Percentiles rank a stretch among this genome's conserved stretches.
Evolutionary conservation across 805 yeast species (phyloP).

Genomic region (Lipomyces sp.): DNA sequence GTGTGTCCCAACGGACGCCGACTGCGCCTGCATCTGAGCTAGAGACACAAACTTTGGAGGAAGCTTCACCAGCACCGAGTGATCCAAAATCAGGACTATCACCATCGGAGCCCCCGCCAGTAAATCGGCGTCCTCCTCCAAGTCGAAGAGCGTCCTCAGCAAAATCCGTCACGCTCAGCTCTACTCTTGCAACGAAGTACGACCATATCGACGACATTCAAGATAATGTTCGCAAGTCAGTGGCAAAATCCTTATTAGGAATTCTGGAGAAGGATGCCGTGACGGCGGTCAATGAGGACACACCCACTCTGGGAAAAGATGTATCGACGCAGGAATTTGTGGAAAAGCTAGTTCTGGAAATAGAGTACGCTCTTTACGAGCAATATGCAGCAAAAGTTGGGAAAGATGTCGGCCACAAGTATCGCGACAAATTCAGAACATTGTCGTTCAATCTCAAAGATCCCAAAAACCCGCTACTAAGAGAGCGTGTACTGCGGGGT

Average conservation of each 20-base stretch:
- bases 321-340: conserved; percentile 41
- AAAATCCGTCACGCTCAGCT: too few species aligned
- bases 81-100: too few species aligned
- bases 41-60: too few species aligned
- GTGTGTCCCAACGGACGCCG: too few species aligned
- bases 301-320: conserved; percentile 14
- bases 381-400: conserved; percentile 37
- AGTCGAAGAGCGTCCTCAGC: too few species aligned
- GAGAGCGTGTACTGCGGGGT: conserved; percentile 55
- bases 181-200: neutral
- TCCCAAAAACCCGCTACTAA: conserved; percentile 53
- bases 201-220: conserved; percentile 13
- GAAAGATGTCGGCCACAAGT: conserved; percentile 44
- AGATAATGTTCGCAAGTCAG: conserved; percentile 48
- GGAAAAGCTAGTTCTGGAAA: conserved; percentile 45
- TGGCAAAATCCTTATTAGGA: conserved; percentile 49
- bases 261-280: conserved; percentile 46
- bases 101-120: too few species aligned
- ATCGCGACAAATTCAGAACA: conserved; percentile 67
- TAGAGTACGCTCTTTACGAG: conserved; percentile 52
- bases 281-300: conserved; percentile 33
- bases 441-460: conserved; percentile 58
- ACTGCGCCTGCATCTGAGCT: too few species aligned
- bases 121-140: too few species aligned
- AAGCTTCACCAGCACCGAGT: too few species aligned